Base-by-base conservation (phyloP, 495 filamentous ascomycete species). In the Podospora pseudocomata region DNA sequence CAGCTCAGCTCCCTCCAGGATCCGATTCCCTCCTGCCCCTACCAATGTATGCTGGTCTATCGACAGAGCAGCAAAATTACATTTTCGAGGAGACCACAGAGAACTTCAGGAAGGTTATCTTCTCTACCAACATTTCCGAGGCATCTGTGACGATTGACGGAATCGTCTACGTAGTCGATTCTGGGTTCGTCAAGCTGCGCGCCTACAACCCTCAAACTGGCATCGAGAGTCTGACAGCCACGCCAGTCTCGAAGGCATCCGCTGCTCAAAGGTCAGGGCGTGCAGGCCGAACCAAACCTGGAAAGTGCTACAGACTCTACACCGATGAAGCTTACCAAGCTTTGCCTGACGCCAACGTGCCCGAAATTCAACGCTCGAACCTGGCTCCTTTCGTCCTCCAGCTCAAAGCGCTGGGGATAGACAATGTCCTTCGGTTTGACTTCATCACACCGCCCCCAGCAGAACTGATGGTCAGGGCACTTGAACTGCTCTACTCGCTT, bases 111-210 rank as follows among this genome's bases (percentile, higher is more conserved):
- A 99, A 98, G 76, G 91, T 97, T 39, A 91, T 99, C 58, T 88
- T 99, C 68, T 92, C 91, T 3, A 98, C 95, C 60, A 98, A 98
- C 76, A 97, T 99, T 69, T 92, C 95, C 44, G 95, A 99, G 80
- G 96, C 95, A 20, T 94, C 91, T 0, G 88, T 99, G 18, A 99
- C 95, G 7, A 97, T 99, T 58, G 91, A 96, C 66, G 93, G 92
- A 5, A 92, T 98, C 69, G 88, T 92, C 60, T 98, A 94, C 73
- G 94, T 99, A 19, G 85, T 98, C 63, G 95, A 99, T 76, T 90
- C 88, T 59, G 95, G 96, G 9, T 97, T 92, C 74, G 93, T 96
- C 69, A 98, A 99, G 71, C 78, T 97, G 3, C 88, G 94, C 44
- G 92, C 92, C 5, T 98, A 91, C 80, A 92, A 97, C 70, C 92